Evolutionary conservation across 1,284 basidiomycete genomes (phyloP).

Genomic region (Cryptococcus sp.): DNA sequence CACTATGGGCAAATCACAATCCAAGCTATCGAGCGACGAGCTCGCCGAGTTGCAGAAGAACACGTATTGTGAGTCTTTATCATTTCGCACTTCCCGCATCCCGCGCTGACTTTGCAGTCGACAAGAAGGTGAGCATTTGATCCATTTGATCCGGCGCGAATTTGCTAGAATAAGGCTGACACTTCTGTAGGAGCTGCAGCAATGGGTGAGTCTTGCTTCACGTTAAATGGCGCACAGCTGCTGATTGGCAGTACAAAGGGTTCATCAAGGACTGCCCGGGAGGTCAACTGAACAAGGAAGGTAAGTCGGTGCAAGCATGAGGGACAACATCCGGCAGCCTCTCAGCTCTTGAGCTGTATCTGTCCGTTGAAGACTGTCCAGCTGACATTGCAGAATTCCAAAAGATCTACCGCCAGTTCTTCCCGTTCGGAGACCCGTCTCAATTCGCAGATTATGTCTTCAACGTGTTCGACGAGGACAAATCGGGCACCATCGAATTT

Average conservation of each 20-base stretch:
- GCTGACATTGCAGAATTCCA: constrained; percentile 64
- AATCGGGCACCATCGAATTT: constrained; percentile 94
- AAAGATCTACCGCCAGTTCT: constrained; percentile 99
- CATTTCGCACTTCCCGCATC: not conserved
- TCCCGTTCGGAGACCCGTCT: constrained; percentile 95
- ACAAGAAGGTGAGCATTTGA: constrained; percentile 77
- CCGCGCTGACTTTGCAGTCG: constrained; percentile 57
- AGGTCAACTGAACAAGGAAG: constrained; percentile 86
- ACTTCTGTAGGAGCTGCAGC: constrained; percentile 70
- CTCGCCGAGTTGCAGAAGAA: constrained; percentile 94
- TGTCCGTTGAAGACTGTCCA: not conserved
- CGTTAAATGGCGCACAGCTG: not conserved
- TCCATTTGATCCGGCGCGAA: no score
- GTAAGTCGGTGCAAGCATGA: constrained; percentile 16
- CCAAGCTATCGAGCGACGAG: constrained; percentile 92
- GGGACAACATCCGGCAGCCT: not conserved
- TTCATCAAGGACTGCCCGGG: constrained; percentile 99
- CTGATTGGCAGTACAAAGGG: constrained; percentile 75
- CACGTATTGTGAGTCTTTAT: constrained; percentile 78
- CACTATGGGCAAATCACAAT: constrained; percentile 87
- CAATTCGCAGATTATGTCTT: constrained; percentile 99
- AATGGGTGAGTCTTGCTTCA: constrained; percentile 58
- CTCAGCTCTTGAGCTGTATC: not conserved
- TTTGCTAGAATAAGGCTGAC: not conserved
- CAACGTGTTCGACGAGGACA: constrained; percentile 94